Evolutionary conservation across 1,284 basidiomycete species (phyloP), one percentile per base, ranked within the genome.

Genomic region (Sporisorium reilianum): DNA sequence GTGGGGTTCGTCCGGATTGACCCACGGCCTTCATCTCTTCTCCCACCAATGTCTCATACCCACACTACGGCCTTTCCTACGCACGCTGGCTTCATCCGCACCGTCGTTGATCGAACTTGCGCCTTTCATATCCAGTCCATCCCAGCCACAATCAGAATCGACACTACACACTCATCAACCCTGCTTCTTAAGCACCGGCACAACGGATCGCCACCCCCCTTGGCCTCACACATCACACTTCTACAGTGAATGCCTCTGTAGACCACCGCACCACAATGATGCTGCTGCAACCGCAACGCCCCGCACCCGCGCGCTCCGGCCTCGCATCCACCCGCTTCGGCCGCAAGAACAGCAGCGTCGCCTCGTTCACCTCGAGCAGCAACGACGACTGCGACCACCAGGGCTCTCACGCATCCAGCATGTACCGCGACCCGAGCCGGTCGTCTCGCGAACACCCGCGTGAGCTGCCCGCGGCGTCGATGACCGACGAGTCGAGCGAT

Each of bases 351-450:
- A 62, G 51, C 40, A 69, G 65, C 53, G 32, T 51, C 1, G 58
- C 49, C 16, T 75, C 72, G 46, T 71, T 75, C 59, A 52, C 61
- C 42, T 75, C 72, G 10, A 63, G 59, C 38, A 64, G 58, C 55
- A 60, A 70, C 55, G 57, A 65, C 3, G 52, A 52, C 11, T 44
- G 55, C 45, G 55, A 60, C n/a, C 32, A 55, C 34, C 50, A 63
- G 14, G 44, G 25, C 1, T 60, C 60, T 36, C 52, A 53, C 18
- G 23, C 34, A n/a, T 40, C 34, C 3, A 44, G 42, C 55, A 59
- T 50, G 45, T 34, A 38, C 36, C 41, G 45, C 12, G 30, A 69
- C 53, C 56, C 61, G 22, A 58, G 52, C 28, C 40, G 55, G 2
- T 64, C 57, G 0, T 72, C 60, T 5, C 60, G 54, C 10, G 56